Evolutionary conservation across 345 rosid species (phyloP), one percentile per base, ranked within the genome.

Genomic region (Citrus unshiu): DNA sequence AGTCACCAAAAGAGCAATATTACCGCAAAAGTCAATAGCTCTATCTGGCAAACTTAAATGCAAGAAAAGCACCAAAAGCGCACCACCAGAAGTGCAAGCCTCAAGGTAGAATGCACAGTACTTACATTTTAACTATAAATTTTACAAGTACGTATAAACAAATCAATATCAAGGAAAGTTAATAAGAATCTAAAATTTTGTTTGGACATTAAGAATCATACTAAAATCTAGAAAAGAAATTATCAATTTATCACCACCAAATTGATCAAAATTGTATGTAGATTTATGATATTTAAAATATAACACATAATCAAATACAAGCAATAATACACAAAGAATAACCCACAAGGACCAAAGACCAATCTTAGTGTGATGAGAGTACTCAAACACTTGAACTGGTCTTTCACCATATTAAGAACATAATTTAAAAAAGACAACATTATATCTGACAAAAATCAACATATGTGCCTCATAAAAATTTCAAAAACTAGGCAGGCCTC

Each of bases 381-480:
- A 62, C 68, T 74, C 16, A 18, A 74, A 74, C 68, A 57, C 10
- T 25, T 60, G 57, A 60, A 25, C 13, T 60, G 35, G 56, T 25
- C 68, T 51, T 39, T 40, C 77, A 25, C 64, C 78, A 75, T 21
- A 75, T 27, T 75, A 75, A 75, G 70, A 62, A 40, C 37, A 74
- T 25, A 74, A 27, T 18, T 61, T 43, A 39, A 61, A 74, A 10
- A 27, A 40, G 29, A 61, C 29, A 61, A 74, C 59, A 37, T 14
- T 24, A 43, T 43, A 43, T 25, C 10, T n/a, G 3, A 46, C 29
- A 40, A 40, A 73, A 73, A 73, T 25, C 57, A 60, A 14, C 37
- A 72, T 10, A 34, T 72, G 65, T 57, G 3, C 62, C 70, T 9
- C 32, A 59, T 64, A 35, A 39, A n/a, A 21, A 12, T 46, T 46